A percentile compares a stretch with the other conserved stretches of the same genome.
Evolutionary conservation across 2,329 filamentous ascomycete species (phyloP).

Genomic region (Dactylellina parvicollis): DNA sequence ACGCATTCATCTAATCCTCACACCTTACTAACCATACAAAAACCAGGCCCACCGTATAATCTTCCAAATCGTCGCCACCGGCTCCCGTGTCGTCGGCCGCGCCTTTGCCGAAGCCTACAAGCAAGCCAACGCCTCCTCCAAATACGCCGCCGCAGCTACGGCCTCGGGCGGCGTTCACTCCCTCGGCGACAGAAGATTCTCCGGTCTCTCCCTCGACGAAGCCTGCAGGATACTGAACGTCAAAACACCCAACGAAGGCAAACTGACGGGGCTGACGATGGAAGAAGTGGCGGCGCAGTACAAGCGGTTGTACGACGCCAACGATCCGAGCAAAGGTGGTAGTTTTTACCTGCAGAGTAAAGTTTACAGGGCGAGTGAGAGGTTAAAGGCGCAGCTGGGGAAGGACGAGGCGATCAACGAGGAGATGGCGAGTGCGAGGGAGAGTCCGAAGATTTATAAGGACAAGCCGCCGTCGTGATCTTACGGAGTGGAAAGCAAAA

Average conservation of each 20-base stretch:
- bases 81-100: constrained; percentile 88
- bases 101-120: constrained; percentile 95
- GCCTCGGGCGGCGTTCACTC: constrained; percentile 65
- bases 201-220: constrained; percentile 89
- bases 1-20: neutral
- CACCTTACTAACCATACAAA: neutral
- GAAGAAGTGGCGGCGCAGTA: constrained; percentile 85
- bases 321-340: constrained; percentile 93
- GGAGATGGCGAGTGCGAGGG: constrained; percentile 73
- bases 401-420: constrained; percentile 69
- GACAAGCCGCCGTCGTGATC: constrained; percentile 63
- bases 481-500: neutral
- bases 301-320: constrained; percentile 92
- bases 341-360: constrained; percentile 99
- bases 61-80: constrained; percentile 89
- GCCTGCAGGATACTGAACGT: constrained; percentile 98
- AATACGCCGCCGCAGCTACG: constrained; percentile 75
- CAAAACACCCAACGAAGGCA: constrained; percentile 77
- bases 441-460: constrained; percentile 73
- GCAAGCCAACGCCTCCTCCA: constrained; percentile 86
- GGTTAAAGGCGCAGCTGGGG: constrained; percentile 86
- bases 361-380: constrained; percentile 86
- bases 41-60: constrained; percentile 89
- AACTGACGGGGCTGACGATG: constrained; percentile 70
- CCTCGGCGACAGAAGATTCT: constrained; percentile 60